Base-by-base conservation (phyloP, 2,329 filamentous ascomycete genomes). In the Epichloe scottii region DNA sequence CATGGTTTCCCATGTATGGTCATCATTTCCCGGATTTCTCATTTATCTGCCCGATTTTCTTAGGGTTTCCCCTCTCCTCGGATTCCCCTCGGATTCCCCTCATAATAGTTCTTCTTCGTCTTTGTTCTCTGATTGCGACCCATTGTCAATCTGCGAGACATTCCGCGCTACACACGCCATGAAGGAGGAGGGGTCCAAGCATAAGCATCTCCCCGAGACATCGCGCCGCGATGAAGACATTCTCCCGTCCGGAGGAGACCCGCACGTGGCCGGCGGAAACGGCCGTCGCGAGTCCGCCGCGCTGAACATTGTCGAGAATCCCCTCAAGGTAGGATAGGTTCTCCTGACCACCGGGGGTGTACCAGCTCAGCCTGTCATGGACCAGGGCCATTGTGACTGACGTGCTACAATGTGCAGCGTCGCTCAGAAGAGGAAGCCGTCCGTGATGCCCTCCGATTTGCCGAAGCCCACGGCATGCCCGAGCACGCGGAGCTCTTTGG, bases 391-490 rank as follows among this genome's bases (percentile, higher is more conserved):
- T 0, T 4, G 21, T 44, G 11, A 33, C 23, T 44, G 12, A 44
- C 42, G 42, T 17, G 15, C n/a, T 26, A 8, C 21, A 26, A 38
- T 19, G 10, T 26, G 3, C 8, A 62, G 60, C 57, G 57, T 47
- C 53, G 57, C 53, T 70, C 55, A 0, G 48, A 51, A 12, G 52
- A 53, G 12, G 40, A 58, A 30, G 52, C 50, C 15, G 53, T 56
- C 49, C 55, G 58, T 14, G 68, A 77, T 50, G 77, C 77, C 14
- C 64, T 69, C 17, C 60, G 63, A 42, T 80, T 78, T 58, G 77
- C 77, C 26, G 61, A 63, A 12, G 59, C 69, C 8, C 65, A 76
- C 53, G 67, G 66, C 47, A 66, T 82, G 49, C 59, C 60, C 1
- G 71, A 78, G 46, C 67, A 76, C 54, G 62, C 72, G 2, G 68